phyloP scores from a whole-genome alignment of 2,329 filamentous ascomycete genomes.

The Aureobasidium sp. region DNA sequence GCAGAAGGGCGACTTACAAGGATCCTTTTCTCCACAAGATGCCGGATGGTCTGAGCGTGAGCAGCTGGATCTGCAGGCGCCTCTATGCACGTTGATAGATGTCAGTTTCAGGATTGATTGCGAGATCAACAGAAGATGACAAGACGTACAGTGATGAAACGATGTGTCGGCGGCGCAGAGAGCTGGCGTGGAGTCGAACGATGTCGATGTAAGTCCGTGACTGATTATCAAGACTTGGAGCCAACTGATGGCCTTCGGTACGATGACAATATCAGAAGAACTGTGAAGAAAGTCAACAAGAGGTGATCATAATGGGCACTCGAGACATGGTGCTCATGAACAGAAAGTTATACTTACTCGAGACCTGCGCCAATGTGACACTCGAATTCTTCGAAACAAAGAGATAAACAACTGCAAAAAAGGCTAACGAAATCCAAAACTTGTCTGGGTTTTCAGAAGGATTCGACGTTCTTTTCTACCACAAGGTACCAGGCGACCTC shows the following conservation, averaged over 20 bases:
- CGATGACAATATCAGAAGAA: not conserved
- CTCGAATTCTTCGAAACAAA: not conserved
- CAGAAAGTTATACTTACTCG: not conserved
- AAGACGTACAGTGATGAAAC: conserved; percentile 1
- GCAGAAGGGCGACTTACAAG: conserved; percentile 14
- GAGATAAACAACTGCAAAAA: not conserved
- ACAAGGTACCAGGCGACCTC: conserved; percentile 13
- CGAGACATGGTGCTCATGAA: not conserved
- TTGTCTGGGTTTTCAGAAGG: conserved; percentile 11
- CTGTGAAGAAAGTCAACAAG: not conserved
- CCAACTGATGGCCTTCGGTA: not conserved
- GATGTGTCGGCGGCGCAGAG: not conserved
- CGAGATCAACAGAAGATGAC: not conserved
- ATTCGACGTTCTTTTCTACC: conserved; percentile 12
- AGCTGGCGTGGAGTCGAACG: not conserved
- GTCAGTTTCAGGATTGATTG: conserved; percentile 15
- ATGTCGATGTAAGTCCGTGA: not conserved
- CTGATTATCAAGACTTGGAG: not conserved
- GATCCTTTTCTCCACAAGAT: conserved; percentile 11
- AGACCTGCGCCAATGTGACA: not conserved
- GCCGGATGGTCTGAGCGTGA: conserved; percentile 8
- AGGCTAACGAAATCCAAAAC: not conserved
- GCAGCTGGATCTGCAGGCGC: conserved; percentile 13
- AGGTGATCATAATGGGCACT: not conserved
- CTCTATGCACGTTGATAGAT: conserved; percentile 16